Evolutionary conservation across 306 rosid species (phyloP).

Genomic region (Coriaria nepalensis): DNA sequence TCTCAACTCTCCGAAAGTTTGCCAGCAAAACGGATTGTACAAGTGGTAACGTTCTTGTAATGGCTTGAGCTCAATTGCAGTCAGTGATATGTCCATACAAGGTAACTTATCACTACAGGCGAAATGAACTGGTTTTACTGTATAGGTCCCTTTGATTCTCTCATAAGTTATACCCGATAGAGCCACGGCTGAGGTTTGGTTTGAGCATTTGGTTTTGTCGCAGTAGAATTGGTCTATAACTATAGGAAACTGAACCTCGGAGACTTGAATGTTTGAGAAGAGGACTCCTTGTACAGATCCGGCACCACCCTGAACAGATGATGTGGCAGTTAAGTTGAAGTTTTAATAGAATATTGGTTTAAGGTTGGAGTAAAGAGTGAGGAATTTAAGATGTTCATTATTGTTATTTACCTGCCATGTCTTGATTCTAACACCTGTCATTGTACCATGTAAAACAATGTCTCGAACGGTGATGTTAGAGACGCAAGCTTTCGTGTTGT

Average conservation of each 20-base stretch:
- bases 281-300: constrained; percentile 79
- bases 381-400: background rate
- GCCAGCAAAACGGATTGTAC: constrained; percentile 85
- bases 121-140: constrained; percentile 82
- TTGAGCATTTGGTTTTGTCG: constrained; percentile 60
- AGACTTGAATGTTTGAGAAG: constrained; percentile 80
- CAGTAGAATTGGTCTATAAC: constrained; percentile 94
- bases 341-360: background rate
- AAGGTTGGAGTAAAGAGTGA: constrained; percentile 2
- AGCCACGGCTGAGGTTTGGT: constrained; percentile 74
- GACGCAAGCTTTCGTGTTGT: constrained; percentile 81
- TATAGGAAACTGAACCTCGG: constrained; percentile 79
- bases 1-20: constrained; percentile 68
- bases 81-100: constrained; percentile 70
- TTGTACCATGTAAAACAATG: constrained; percentile 65
- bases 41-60: constrained; percentile 66
- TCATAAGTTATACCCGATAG: constrained; percentile 86
- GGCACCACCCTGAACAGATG: constrained; percentile 69
- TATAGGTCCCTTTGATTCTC: constrained; percentile 69
- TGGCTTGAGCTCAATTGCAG: constrained; percentile 57
- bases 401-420: constrained; percentile 83
- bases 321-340: background rate
- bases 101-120: constrained; percentile 95
- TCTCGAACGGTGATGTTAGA: constrained; percentile 88
- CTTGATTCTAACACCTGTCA: constrained; percentile 94